Conservation (phyloP, 352 stramenopile genomes). For the Phytophthora rubi region DNA sequence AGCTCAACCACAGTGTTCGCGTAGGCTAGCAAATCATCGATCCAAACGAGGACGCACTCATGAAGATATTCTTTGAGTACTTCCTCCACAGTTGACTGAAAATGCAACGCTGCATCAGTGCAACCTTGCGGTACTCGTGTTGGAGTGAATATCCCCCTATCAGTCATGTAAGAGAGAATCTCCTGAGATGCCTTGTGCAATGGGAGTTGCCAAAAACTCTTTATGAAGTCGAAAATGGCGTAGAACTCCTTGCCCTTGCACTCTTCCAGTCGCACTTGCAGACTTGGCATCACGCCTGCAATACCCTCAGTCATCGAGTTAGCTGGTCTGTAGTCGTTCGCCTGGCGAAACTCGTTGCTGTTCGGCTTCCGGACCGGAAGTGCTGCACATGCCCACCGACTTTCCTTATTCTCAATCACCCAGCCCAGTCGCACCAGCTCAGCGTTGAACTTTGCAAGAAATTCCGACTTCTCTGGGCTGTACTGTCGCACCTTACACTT, state of each 20-base stretch:
- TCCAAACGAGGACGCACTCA: constrained; percentile 29
- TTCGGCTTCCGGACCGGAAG: constrained; percentile 2
- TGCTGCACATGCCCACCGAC: constrained; percentile 3
- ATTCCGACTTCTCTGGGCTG: constrained; percentile 11
- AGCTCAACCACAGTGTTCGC: constrained; percentile 15
- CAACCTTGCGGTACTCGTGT: constrained; percentile 13
- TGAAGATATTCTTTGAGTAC: constrained; percentile 6
- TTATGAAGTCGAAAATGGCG: constrained; percentile 27
- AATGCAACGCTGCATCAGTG: constrained; percentile 14
- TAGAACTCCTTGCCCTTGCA: constrained; percentile 9
- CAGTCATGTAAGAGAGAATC: constrained; percentile 31
- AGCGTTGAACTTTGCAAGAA: constrained; percentile 4
- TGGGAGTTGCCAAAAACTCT: constrained; percentile 34
- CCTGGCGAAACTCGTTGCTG: constrained; percentile 7
- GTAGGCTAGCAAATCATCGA: constrained; percentile 34
- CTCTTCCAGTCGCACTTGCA: background rate
- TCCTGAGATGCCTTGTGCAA: constrained; percentile 22
- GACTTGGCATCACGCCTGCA: constrained; percentile 1
- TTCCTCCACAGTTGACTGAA: constrained; percentile 22
- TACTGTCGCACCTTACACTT: constrained; percentile 11
- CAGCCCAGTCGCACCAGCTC: constrained; percentile 1
- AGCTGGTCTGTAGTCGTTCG: background rate
- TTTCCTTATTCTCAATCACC: constrained; percentile 13
- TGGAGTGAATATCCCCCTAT: constrained; percentile 24
- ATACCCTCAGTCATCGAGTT: background rate